These are phyloP conservation scores for Aspergillus flavus DNA, from an alignment of 2,329 filamentous ascomycete species.

Conservation along the genomic window DNA sequence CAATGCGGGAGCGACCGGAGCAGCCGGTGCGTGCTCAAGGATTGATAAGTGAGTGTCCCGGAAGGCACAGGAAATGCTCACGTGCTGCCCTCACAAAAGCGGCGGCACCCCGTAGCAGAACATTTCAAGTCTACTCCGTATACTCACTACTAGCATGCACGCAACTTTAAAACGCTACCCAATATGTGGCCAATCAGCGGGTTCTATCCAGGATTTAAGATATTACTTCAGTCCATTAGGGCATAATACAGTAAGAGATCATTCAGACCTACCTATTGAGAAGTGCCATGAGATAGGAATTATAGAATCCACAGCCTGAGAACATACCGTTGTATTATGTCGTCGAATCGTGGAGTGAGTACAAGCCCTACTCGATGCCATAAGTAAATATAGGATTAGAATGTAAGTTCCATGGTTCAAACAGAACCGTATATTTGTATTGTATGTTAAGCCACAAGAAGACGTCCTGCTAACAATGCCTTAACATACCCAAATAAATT, in stretches of 20 bases:
- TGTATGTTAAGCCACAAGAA: neutral
- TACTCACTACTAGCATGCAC: neutral
- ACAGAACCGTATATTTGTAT: neutral
- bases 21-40: too few relatives aligned
- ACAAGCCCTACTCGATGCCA: neutral
- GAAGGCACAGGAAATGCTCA: too few relatives aligned
- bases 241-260: too few relatives aligned
- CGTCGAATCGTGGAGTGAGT: neutral
- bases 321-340: neutral
- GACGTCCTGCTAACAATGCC: neutral
- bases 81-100: too few relatives aligned
- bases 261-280: neutral
- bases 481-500: neutral
- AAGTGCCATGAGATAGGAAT: neutral
- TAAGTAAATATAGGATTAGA: neutral
- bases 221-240: neutral
- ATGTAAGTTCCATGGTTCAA: neutral
- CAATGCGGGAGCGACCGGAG: too few relatives aligned
- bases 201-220: neutral
- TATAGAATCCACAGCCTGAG: neutral
- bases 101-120: too few relatives aligned
- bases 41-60: too few relatives aligned
- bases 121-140: too few relatives aligned
- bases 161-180: neutral
- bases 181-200: neutral